Base-by-base conservation (phyloP, 2,329 filamentous ascomycete species). In the Xylariomycetidae sp. region DNA sequence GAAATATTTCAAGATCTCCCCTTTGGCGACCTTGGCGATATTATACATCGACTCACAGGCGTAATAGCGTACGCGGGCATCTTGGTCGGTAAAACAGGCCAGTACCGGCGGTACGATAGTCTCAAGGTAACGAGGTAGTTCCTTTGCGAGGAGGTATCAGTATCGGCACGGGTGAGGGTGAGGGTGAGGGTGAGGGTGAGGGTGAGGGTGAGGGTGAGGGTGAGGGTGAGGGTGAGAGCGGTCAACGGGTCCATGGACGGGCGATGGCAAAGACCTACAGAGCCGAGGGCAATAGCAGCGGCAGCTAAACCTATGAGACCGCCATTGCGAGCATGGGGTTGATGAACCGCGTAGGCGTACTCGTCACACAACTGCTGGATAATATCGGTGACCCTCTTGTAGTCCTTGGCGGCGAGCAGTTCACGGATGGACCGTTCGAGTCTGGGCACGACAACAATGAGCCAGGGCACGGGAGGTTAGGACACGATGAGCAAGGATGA, bases 1-100 rank as follows among this genome's bases (percentile, higher is more conserved):
- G 63, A 98, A 98, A 68, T 95, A 98, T 25, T 93, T 76, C 45
- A 98, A 64, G 14, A 98, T 92, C 62, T 98, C 92, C 23, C 93
- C 92, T 63, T 98, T 98, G 40, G 90, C 92, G 29, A 98, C 92
- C 65, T 98, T 98, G 54, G 92, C 89, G 56, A 98, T 98, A 62
- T 98, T 98, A 66, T 98, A 98, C 92, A 98, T 98, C 60, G 89
- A 93, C 67, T 98, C 92, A 64, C 92, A 98, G 16, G 92, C 92
- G 64, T 98, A 98, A 61, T 98, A 98, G 44, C 92, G 78, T 19
- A 96, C 92, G 38, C 92, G 78, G 18, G 92, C 89, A 82, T 98
- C 92, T 67, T 96, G 92, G 50, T 98, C 93, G 37, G 85, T 86
- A 62, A 98, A 98, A 68, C 93, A 98, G 32, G 92, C 92, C 28